Evolutionary conservation across 768 basidiomycete species (phyloP).

Genomic region (Termitomyces sp.): DNA sequence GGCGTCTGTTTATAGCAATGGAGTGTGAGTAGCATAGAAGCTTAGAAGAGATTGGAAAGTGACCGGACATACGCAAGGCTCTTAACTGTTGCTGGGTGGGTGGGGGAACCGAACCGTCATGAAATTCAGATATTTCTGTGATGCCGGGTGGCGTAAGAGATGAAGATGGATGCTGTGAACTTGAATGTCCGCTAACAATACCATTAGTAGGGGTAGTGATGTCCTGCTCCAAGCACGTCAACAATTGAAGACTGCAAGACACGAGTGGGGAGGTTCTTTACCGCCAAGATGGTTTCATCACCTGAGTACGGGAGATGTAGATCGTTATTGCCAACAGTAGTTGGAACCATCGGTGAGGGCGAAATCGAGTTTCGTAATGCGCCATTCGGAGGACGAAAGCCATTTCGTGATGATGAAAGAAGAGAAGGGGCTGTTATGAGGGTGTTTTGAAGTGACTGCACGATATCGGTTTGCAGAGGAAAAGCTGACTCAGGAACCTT

Average conservation of each 20-base stretch:
- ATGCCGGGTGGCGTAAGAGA: neutral
- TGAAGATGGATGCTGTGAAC: neutral
- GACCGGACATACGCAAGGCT: neutral
- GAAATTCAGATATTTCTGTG: neutral
- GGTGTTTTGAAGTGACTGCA: neutral
- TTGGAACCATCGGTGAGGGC: neutral
- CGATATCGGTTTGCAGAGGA: neutral
- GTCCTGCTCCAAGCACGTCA: neutral
- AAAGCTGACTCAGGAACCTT: neutral
- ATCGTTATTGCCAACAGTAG: neutral
- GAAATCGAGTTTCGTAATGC: neutral
- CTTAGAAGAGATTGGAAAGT: neutral
- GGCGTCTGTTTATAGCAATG: conserved; percentile 9
- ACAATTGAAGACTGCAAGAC: neutral
- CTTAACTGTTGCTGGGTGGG: conserved; percentile 1
- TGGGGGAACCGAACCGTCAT: neutral
- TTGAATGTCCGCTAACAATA: neutral
- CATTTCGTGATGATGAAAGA: too few species aligned
- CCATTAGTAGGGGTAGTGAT: neutral
- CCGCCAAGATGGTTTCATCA: neutral
- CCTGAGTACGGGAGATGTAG: neutral
- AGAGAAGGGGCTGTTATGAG: neutral
- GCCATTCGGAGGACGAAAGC: too few species aligned
- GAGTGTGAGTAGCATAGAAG: neutral
- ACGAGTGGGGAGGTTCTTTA: neutral